Evolutionary conservation across 2,329 filamentous ascomycete genomes (phyloP), one percentile per base, ranked within the genome.

Genomic region (Colletotrichum lupini): DNA sequence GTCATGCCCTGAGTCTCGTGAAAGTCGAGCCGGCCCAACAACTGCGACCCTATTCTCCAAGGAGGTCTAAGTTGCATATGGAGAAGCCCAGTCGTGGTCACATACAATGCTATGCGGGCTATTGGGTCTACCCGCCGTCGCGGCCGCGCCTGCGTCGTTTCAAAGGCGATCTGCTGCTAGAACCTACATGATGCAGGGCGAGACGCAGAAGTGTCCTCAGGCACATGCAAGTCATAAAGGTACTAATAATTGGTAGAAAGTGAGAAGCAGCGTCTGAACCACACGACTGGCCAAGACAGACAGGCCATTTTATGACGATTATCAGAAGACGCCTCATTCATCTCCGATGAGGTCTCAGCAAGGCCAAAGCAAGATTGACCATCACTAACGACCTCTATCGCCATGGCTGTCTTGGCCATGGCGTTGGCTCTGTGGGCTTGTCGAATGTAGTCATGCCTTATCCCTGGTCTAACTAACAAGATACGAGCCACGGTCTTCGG

Each of bases 91-190:
- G 37, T 57, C 60, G 56, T 58, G 26, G 28, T 46, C 53, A 26
- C 7, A 30, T 24, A 46, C 26, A 42, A 63, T 32, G 32, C 42
- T n/a, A 26, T 46, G 57, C 42, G 62, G 52, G 30, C 14, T 42
- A 61, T 46, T 32, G 55, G 42, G 55, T 37, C 63, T 72, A 65
- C 53, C 72, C 64, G 59, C 66, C 63, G 35, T 68, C 57, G 53
- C 60, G 46, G 67, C 66, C 24, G 67, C 73, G 67, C 59, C 64
- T 72, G 71, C 74, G 59, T 68, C 63, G 73, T 75, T 75, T 76
- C 73, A 71, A 26, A 72, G 57, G 49, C 59, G 57, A 72, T 74
- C 70, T 70, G 26, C 67, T 73, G 62, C 67, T 67, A 61, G 53
- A 52, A 46, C 60, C 61, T 65, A 74, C 72, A 73, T 67, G 67